Evolutionary conservation across 257 asterid genomes (phyloP).

Genomic region (Scutellaria baicalensis): DNA sequence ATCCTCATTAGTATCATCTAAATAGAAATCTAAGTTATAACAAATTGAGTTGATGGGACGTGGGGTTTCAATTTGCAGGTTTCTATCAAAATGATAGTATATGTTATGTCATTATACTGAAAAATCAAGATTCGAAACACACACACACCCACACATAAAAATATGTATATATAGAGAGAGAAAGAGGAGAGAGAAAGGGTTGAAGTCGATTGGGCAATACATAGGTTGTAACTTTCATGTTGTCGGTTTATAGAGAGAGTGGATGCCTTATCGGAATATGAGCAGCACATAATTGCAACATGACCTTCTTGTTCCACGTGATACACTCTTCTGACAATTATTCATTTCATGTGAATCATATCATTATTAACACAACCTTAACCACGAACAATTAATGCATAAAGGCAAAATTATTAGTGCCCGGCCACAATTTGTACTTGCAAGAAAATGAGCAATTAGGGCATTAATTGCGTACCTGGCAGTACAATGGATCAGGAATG

Average conservation of each 20-base stretch:
- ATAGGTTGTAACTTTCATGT: slow-evolving; percentile 70
- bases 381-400: not conserved
- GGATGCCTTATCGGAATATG: slow-evolving; percentile 39
- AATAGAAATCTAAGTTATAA: not conserved
- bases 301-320: slow-evolving; percentile 36
- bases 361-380: too few relatives aligned
- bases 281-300: slow-evolving; percentile 10
- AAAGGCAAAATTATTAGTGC: too few relatives aligned
- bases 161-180: not conserved
- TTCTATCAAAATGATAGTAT: not conserved
- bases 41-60: not conserved
- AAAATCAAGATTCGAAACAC: not conserved
- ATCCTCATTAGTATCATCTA: not conserved
- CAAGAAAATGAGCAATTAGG: too few relatives aligned
- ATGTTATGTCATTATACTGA: too few relatives aligned
- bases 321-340: slow-evolving; percentile 27
- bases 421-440: too few relatives aligned
- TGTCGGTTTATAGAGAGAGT: slow-evolving; percentile 38
- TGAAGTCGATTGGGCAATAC: slow-evolving; percentile 43
- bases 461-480: slow-evolving; percentile 17
- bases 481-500: not conserved
- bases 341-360: not conserved
- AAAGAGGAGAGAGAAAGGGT: not conserved
- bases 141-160: not conserved
- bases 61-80: not conserved